These are phyloP conservation scores for Metarhizium robertsii DNA, from an alignment of 2,329 filamentous ascomycete genomes.

Conservation along the genomic window DNA sequence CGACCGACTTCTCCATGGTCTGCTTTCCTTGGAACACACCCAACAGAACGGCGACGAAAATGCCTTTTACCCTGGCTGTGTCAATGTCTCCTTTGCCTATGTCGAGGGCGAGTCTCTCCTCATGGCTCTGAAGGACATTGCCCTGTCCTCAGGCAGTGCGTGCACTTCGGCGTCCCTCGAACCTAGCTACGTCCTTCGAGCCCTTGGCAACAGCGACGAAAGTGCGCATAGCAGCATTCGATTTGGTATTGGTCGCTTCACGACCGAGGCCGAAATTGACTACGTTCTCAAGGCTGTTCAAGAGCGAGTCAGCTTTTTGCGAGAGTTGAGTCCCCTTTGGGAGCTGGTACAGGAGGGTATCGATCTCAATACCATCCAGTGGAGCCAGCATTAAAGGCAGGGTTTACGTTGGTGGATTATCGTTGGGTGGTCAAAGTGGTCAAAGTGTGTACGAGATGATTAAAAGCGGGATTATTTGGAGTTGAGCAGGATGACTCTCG, in stretches of 20 bases:
- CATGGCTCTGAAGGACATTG: slow-evolving; percentile 98
- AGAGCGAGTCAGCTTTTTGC: slow-evolving; percentile 83
- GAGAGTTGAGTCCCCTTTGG: slow-evolving; percentile 93
- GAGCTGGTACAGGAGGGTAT: slow-evolving; percentile 96
- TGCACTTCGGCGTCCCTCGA: slow-evolving; percentile 96
- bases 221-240: slow-evolving; percentile 96
- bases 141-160: slow-evolving; percentile 88
- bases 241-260: slow-evolving; percentile 96
- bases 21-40: slow-evolving; percentile 86
- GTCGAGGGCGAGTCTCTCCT: slow-evolving; percentile 95
- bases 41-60: slow-evolving; percentile 77
- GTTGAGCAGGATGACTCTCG: slow-evolving; percentile 3
- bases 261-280: slow-evolving; percentile 89
- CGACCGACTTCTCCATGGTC: slow-evolving; percentile 70
- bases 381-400: slow-evolving; percentile 76
- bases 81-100: slow-evolving; percentile 97
- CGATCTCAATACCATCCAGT: slow-evolving; percentile 92
- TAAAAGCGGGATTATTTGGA: not conserved
- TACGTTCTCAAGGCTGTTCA: slow-evolving; percentile 92
- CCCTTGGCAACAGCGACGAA: slow-evolving; percentile 92
- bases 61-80: slow-evolving; percentile 88
- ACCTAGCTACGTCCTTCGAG: slow-evolving; percentile 90
- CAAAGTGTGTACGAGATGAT: not conserved
- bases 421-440: not conserved
- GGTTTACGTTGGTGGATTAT: not conserved